Conservation (phyloP, 495 filamentous ascomycete species). For the Lepraria neglecta region DNA sequence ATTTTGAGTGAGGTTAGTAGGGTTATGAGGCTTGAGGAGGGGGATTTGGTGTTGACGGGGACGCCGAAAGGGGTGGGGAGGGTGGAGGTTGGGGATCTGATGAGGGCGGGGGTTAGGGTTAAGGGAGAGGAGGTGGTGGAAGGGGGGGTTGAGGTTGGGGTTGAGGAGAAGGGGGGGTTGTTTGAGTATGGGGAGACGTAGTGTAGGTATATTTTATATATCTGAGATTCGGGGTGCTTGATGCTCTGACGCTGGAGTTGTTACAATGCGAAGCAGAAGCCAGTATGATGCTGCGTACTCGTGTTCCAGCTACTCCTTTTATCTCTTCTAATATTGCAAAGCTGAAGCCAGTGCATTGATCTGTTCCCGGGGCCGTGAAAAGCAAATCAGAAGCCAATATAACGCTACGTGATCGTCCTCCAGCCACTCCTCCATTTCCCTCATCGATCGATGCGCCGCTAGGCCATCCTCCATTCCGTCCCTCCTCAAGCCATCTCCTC, state of each 20-base stretch:
- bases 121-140: constrained; percentile 79
- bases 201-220: constrained; percentile 7
- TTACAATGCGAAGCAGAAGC: neutral
- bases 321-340: too few relatives aligned
- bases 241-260: neutral
- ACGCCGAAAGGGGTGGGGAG: constrained; percentile 94
- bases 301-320: too few relatives aligned
- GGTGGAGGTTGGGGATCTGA: constrained; percentile 79
- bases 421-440: too few relatives aligned
- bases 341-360: too few relatives aligned
- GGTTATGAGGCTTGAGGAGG: constrained; percentile 89
- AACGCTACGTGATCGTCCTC: too few relatives aligned
- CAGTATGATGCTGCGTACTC: neutral
- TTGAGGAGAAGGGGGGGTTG: constrained; percentile 56
- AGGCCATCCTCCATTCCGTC: neutral
- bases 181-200: constrained; percentile 43
- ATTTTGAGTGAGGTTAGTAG: constrained; percentile 82
- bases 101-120: constrained; percentile 78
- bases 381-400: too few relatives aligned
- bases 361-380: too few relatives aligned
- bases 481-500: neutral
- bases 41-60: constrained; percentile 88
- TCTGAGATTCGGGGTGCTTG: neutral
- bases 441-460: too few relatives aligned
- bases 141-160: constrained; percentile 73